A percentile compares a stretch with the other conserved stretches of the same genome.
Conservation (phyloP, 129 eudicot genomes). For the Chrysanthemum makinoi region DNA sequence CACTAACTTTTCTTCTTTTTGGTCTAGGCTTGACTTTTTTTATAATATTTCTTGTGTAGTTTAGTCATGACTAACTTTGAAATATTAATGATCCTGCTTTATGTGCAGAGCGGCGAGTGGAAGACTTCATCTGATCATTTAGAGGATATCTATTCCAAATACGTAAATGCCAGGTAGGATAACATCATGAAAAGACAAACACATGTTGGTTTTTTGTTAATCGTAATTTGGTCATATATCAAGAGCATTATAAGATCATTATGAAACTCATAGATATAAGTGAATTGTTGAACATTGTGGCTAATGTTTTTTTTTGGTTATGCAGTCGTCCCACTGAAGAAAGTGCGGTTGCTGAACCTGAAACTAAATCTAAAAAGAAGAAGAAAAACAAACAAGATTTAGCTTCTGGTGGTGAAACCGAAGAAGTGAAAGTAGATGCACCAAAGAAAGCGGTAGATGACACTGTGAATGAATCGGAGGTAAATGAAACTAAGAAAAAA, state of each 20-base stretch:
- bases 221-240: background rate
- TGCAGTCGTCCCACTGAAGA: slow-evolving; percentile 39
- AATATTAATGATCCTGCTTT: slow-evolving; percentile 9
- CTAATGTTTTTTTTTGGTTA: background rate
- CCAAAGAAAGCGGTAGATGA: slow-evolving; percentile 21
- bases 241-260: too few species aligned
- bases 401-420: slow-evolving; percentile 18
- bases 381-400: slow-evolving; percentile 37
- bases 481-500: slow-evolving; percentile 26
- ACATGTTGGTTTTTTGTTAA: background rate
- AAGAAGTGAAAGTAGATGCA: slow-evolving; percentile 24
- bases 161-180: slow-evolving; percentile 49
- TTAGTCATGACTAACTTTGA: background rate
- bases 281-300: too few species aligned
- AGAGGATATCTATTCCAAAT: slow-evolving; percentile 55
- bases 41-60: background rate
- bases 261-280: too few species aligned
- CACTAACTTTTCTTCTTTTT: background rate
- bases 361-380: slow-evolving; percentile 29
- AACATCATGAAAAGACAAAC: background rate
- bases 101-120: slow-evolving; percentile 54
- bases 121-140: slow-evolving; percentile 52
- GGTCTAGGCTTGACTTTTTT: background rate
- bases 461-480: slow-evolving; percentile 14
- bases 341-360: slow-evolving; percentile 24